Conservation (phyloP, 345 rosid species). For the Eucalyptus pumila region DNA sequence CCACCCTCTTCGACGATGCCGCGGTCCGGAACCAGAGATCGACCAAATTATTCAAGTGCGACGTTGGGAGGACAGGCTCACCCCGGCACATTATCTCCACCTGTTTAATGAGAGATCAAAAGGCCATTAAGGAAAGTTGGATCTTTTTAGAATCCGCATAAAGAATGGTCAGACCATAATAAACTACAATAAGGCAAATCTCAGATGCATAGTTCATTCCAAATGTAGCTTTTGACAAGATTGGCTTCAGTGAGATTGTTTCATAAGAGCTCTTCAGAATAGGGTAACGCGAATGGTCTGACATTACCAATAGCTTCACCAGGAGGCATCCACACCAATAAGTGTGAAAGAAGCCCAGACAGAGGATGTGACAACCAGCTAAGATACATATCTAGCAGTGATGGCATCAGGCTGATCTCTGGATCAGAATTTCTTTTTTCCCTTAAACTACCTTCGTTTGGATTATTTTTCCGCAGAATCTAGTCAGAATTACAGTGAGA, state of each 20-base stretch:
- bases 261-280: neutral
- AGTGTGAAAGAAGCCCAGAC: neutral
- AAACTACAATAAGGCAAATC: neutral
- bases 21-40: slow-evolving; percentile 52
- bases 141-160: neutral
- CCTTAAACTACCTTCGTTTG: neutral
- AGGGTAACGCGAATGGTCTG: neutral
- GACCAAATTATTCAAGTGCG: slow-evolving; percentile 31
- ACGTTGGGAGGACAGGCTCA: slow-evolving; percentile 32
- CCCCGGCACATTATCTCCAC: slow-evolving; percentile 65
- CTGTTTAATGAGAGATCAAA: slow-evolving; percentile 1
- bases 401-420: neutral
- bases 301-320: neutral
- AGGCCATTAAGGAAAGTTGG: neutral
- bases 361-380: neutral
- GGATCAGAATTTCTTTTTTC: neutral
- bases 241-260: neutral
- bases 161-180: neutral
- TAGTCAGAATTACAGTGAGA: neutral
- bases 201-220: neutral
- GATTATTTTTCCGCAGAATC: neutral
- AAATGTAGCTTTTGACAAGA: neutral
- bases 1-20: slow-evolving; percentile 30
- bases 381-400: neutral
- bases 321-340: neutral